Evolutionary conservation across 2,329 filamentous ascomycete genomes (phyloP).

Genomic region (Colletotrichum limetticola): DNA sequence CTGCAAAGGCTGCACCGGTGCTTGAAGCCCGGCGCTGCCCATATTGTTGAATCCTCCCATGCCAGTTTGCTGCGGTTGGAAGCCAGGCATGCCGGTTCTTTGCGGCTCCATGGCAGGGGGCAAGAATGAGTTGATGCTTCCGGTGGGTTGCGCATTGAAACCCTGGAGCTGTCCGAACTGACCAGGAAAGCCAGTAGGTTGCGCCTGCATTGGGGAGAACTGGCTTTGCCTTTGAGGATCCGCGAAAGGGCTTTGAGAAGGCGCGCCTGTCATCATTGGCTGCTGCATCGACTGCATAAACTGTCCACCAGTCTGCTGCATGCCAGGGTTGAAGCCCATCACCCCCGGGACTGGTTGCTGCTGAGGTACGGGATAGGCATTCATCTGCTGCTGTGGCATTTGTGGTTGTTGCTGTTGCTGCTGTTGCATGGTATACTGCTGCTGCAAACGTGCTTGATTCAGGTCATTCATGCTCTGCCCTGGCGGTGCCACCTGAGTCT

Average conservation of each 20-base stretch:
- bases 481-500: slow-evolving; percentile 73
- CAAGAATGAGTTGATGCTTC: slow-evolving; percentile 67
- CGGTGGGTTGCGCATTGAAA: slow-evolving; percentile 53
- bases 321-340: slow-evolving; percentile 49
- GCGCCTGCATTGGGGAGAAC: slow-evolving; percentile 64
- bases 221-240: slow-evolving; percentile 52
- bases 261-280: slow-evolving; percentile 59
- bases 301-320: slow-evolving; percentile 42
- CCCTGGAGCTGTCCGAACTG: slow-evolving; percentile 59
- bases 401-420: slow-evolving; percentile 48
- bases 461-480: slow-evolving; percentile 84
- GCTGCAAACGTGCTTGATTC: slow-evolving; percentile 72
- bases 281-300: slow-evolving; percentile 63
- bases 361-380: slow-evolving; percentile 45
- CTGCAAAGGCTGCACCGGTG: slow-evolving; percentile 56
- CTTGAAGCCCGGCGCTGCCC: slow-evolving; percentile 37
- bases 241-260: slow-evolving; percentile 51
- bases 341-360: slow-evolving; percentile 47
- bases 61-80: slow-evolving; percentile 61
- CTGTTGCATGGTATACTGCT: slow-evolving; percentile 64
- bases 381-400: slow-evolving; percentile 51
- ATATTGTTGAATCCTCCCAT: slow-evolving; percentile 59
- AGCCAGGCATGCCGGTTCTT: slow-evolving; percentile 60
- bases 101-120: slow-evolving; percentile 71
- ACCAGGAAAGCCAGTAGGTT: slow-evolving; percentile 71